Evolutionary conservation across 768 basidiomycete species (phyloP).

Genomic region (Floccularia luteovirens): DNA sequence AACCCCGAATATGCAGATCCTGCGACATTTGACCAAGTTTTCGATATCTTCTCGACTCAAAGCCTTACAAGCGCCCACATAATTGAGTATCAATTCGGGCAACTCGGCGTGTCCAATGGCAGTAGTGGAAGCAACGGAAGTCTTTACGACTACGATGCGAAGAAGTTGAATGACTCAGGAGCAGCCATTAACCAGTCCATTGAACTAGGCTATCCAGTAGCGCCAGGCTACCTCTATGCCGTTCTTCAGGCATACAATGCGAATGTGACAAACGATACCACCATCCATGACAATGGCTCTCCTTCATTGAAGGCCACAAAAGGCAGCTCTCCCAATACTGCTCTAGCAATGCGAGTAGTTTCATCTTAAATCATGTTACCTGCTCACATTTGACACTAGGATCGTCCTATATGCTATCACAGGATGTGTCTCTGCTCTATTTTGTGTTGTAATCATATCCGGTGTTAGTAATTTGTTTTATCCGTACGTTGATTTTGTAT

Average conservation of each 20-base stretch:
- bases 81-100: constrained; percentile 52
- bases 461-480: constrained; percentile 44
- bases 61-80: constrained; percentile 49
- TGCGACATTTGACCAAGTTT: constrained; percentile 55
- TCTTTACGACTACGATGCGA: constrained; percentile 53
- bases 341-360: constrained; percentile 65
- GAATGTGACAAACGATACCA: constrained; percentile 21
- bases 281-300: neutral
- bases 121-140: too few relatives aligned
- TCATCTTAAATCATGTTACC: constrained; percentile 1
- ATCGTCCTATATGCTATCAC: constrained; percentile 84
- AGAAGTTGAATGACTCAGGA: constrained; percentile 49
- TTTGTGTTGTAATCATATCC: constrained; percentile 77
- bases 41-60: constrained; percentile 75
- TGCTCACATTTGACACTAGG: constrained; percentile 28
- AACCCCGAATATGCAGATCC: constrained; percentile 64
- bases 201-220: constrained; percentile 28
- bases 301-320: neutral
- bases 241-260: constrained; percentile 60
- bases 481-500: neutral
- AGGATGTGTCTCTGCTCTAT: constrained; percentile 79
- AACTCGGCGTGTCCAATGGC: constrained; percentile 47
- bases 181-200: constrained; percentile 35
- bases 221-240: constrained; percentile 63
- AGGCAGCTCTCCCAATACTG: constrained; percentile 31